Conservation (phyloP, 306 rosid genomes). For the Parietaria judaica region DNA sequence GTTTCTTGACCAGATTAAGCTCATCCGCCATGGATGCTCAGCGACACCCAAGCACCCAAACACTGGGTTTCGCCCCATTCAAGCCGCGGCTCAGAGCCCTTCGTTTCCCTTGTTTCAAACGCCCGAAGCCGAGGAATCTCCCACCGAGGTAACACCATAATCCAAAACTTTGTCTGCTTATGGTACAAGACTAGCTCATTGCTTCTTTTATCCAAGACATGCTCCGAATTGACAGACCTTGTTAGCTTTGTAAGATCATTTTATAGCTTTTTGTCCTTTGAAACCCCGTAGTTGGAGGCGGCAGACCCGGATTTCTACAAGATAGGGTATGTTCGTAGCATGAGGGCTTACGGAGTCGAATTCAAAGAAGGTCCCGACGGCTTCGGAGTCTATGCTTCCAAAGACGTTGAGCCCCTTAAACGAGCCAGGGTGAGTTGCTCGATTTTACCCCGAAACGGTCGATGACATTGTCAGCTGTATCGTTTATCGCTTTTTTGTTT, state of each 20-base stretch:
- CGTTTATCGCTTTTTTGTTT: conserved; percentile 7
- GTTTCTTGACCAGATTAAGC: conserved; percentile 33
- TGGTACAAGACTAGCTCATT: not conserved
- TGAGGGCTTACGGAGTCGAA: conserved; percentile 91
- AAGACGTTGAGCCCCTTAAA: conserved; percentile 90
- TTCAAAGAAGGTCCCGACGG: conserved; percentile 93
- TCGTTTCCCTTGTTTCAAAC: conserved; percentile 59
- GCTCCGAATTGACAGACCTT: too few relatives aligned
- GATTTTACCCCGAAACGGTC: not conserved
- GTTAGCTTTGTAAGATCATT: not conserved
- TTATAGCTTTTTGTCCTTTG: not conserved
- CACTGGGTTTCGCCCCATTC: conserved; percentile 35
- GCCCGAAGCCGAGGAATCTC: conserved; percentile 37
- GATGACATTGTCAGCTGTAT: not conserved
- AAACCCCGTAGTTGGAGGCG: conserved; percentile 59
- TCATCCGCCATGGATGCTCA: conserved; percentile 33
- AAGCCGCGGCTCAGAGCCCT: conserved; percentile 42
- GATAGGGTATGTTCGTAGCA: conserved; percentile 75
- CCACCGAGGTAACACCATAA: conserved; percentile 46
- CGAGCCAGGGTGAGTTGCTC: conserved; percentile 77
- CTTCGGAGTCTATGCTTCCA: conserved; percentile 94
- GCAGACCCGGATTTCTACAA: conserved; percentile 92
- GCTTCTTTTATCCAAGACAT: too few relatives aligned
- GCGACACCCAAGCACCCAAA: conserved; percentile 35
- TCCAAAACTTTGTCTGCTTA: not conserved